These are phyloP conservation scores for Neostapfia colusana DNA, from an alignment of 176 grass and related monocot species.

Conservation along the genomic window DNA sequence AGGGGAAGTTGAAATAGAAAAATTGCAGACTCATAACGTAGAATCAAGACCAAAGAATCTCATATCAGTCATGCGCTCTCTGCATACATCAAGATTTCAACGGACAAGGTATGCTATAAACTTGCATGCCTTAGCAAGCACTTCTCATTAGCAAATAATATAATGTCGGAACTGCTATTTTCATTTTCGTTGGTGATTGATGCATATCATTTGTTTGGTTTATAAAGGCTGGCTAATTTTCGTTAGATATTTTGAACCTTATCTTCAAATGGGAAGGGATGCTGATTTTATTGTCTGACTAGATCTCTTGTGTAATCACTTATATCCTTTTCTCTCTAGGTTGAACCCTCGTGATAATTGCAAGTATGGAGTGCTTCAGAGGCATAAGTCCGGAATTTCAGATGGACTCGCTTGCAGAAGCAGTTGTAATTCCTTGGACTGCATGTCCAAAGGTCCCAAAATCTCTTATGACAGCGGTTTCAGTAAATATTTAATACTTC, in stretches of 20 bases:
- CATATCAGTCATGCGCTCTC: constrained; percentile 73
- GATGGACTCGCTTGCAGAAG: constrained; percentile 58
- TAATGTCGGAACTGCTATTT: background rate
- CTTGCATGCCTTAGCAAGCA: constrained; percentile 5
- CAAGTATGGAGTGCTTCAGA: constrained; percentile 46
- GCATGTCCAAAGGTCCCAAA: constrained; percentile 60
- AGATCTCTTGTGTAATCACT: constrained; percentile 26
- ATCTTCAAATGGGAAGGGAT: background rate
- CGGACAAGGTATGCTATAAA: constrained; percentile 58
- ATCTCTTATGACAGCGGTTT: constrained; percentile 45
- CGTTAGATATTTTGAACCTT: background rate
- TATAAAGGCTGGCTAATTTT: constrained; percentile 3
- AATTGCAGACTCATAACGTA: constrained; percentile 50
- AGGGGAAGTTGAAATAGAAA: constrained; percentile 82
- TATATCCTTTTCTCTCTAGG: constrained; percentile 27
- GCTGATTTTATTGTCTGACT: constrained; percentile 2
- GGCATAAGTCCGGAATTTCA: constrained; percentile 53
- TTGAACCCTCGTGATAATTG: constrained; percentile 43
- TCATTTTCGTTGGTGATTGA: background rate
- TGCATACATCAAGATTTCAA: constrained; percentile 69
- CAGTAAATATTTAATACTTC: constrained; percentile 40
- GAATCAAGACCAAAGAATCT: constrained; percentile 80
- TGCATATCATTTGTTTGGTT: background rate
- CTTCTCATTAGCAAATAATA: background rate
- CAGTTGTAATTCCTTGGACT: constrained; percentile 78